Evolutionary conservation across 495 filamentous ascomycete species (phyloP).

Genomic region (Immersiella caudata): DNA sequence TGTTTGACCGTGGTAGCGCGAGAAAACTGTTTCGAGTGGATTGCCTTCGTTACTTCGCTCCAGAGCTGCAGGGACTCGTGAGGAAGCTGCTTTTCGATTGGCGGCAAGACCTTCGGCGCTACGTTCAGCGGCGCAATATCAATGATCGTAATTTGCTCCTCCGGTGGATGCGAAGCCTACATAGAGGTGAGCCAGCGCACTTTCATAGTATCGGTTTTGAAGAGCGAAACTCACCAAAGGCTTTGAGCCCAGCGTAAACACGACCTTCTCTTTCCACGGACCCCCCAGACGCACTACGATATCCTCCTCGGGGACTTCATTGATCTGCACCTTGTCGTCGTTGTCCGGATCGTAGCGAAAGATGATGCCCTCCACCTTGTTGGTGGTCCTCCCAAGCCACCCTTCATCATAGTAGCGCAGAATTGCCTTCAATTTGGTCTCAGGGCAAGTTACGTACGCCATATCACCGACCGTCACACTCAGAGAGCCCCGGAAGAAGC

Average conservation of each 20-base stretch:
- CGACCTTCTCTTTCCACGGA: conserved; percentile 69
- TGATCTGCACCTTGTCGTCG: conserved; percentile 74
- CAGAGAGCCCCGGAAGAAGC: conserved; percentile 78
- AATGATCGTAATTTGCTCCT: conserved; percentile 73
- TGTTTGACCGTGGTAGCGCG: conserved; percentile 85
- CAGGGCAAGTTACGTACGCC: conserved; percentile 82
- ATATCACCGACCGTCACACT: conserved; percentile 85
- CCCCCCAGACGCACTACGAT: conserved; percentile 83
- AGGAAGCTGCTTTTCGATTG: conserved; percentile 71
- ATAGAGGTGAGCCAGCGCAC: conserved; percentile 11
- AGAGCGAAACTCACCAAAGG: conserved; percentile 45
- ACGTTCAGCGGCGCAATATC: conserved; percentile 82
- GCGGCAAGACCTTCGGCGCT: conserved; percentile 75
- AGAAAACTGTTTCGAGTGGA: conserved; percentile 77
- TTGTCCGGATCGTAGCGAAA: conserved; percentile 84
- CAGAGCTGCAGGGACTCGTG: conserved; percentile 93
- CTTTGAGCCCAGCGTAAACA: conserved; percentile 56
- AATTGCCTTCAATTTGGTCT: conserved; percentile 87
- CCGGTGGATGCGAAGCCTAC: conserved; percentile 48
- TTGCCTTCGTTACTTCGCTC: conserved; percentile 84
- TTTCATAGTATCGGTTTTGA: not conserved
- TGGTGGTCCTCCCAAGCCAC: conserved; percentile 89
- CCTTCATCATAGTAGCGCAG: conserved; percentile 91
- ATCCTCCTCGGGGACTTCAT: conserved; percentile 82
- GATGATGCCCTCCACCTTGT: conserved; percentile 87